A percentile compares a stretch with the other conserved stretches of the same genome.
phyloP scores from a whole-genome alignment of 2,329 filamentous ascomycete genomes.

The Colletotrichum orchidophilum region DNA sequence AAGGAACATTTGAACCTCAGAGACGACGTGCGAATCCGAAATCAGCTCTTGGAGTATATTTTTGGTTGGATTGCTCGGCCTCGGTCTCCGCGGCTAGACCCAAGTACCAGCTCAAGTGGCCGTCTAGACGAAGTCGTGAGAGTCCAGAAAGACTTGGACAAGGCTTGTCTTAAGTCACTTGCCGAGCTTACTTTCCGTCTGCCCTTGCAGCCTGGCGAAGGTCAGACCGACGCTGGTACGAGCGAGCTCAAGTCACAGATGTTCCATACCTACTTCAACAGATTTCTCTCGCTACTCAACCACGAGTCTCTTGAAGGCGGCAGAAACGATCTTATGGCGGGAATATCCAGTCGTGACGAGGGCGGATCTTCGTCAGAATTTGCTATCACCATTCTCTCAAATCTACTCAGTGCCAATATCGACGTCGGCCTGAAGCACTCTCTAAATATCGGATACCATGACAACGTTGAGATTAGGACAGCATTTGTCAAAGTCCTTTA shows the following conservation, averaged over 20 bases:
- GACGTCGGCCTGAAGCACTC: slow-evolving; percentile 77
- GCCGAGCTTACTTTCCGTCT: slow-evolving; percentile 73
- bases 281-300: slow-evolving; percentile 73
- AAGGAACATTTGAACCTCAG: slow-evolving; percentile 75
- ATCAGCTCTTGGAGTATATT: slow-evolving; percentile 74
- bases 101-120: slow-evolving; percentile 43
- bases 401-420: slow-evolving; percentile 75
- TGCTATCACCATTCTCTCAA: slow-evolving; percentile 74
- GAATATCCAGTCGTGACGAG: slow-evolving; percentile 57
- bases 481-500: slow-evolving; percentile 76
- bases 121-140: slow-evolving; percentile 66
- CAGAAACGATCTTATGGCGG: slow-evolving; percentile 50
- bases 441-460: slow-evolving; percentile 75
- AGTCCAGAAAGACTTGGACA: slow-evolving; percentile 72
- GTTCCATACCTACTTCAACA: slow-evolving; percentile 77
- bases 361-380: slow-evolving; percentile 66
- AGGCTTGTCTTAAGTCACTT: slow-evolving; percentile 71
- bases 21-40: slow-evolving; percentile 74
- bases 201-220: slow-evolving; percentile 72
- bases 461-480: slow-evolving; percentile 74
- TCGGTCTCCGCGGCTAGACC: slow-evolving; percentile 58
- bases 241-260: slow-evolving; percentile 76
- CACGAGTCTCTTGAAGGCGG: slow-evolving; percentile 59
- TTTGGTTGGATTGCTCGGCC: slow-evolving; percentile 75
- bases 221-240: slow-evolving; percentile 71